Conservation (phyloP, 352 stramenopile species). For the Phytophthora nicotianae region DNA sequence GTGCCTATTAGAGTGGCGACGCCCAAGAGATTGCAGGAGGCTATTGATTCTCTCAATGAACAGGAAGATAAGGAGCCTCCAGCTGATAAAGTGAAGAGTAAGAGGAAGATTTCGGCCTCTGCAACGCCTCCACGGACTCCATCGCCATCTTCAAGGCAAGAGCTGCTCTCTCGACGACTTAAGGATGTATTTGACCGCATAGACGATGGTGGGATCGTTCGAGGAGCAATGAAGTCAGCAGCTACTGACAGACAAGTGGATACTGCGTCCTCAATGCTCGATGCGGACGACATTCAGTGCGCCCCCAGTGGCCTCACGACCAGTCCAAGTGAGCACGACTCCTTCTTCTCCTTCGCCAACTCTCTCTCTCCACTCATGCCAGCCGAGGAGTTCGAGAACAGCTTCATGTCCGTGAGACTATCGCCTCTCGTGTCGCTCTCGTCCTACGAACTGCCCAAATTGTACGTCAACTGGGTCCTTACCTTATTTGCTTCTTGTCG, state of each 20-base stretch:
- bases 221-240: conserved; percentile 16
- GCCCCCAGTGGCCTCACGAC: conserved; percentile 41
- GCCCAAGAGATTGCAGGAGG: conserved; percentile 23
- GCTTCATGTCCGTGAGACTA: conserved; percentile 60
- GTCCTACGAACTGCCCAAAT: conserved; percentile 61
- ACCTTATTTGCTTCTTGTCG: not conserved
- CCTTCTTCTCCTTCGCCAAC: conserved; percentile 83
- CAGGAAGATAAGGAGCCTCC: conserved; percentile 22
- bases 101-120: conserved; percentile 16
- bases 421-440: conserved; percentile 62
- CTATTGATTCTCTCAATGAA: conserved; percentile 23
- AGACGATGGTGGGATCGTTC: conserved; percentile 17
- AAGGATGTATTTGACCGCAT: conserved; percentile 46
- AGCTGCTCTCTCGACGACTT: conserved; percentile 39
- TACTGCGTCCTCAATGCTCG: conserved; percentile 17
- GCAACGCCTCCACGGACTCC: conserved; percentile 21
- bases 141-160: conserved; percentile 36
- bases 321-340: conserved; percentile 63
- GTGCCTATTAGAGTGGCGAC: conserved; percentile 15
- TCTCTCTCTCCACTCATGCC: conserved; percentile 70
- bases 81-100: conserved; percentile 1
- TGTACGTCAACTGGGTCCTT: conserved; percentile 45
- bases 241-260: conserved; percentile 1
- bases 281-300: conserved; percentile 44
- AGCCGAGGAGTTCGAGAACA: conserved; percentile 65